A percentile compares a stretch with the other conserved stretches of the same genome.
Evolutionary conservation across 768 basidiomycete genomes (phyloP).

Genomic region (Pholiota conissans): DNA sequence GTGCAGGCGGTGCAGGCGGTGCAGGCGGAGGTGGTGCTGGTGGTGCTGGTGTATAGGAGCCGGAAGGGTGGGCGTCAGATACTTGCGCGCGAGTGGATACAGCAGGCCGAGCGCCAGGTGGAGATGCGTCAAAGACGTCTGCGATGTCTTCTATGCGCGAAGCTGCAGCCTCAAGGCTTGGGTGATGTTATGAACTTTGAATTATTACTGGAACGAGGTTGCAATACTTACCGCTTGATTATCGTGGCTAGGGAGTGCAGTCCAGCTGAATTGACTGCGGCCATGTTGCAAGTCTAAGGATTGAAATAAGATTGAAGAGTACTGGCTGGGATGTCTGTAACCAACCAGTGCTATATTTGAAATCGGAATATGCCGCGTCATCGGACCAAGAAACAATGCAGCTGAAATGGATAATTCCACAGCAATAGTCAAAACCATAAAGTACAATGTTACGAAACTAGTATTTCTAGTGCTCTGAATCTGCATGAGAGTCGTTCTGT

Average conservation of each 20-base stretch:
- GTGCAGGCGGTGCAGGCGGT: conserved; percentile 4
- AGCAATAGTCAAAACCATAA: neutral
- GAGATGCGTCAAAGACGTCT: conserved; percentile 34
- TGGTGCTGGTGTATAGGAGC: conserved; percentile 11
- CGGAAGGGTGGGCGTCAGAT: conserved; percentile 2
- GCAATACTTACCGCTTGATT: conserved; percentile 66
- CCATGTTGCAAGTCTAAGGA: conserved; percentile 4
- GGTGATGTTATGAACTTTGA: conserved; percentile 23
- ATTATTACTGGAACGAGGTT: neutral
- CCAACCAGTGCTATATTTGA: conserved; percentile 7
- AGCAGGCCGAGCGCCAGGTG: conserved; percentile 1
- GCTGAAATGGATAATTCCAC: too few species aligned
- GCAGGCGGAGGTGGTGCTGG: conserved; percentile 4
- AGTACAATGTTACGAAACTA: too few species aligned
- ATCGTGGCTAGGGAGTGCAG: conserved; percentile 78
- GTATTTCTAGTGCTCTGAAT: conserved; percentile 1
- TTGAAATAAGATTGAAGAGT: neutral
- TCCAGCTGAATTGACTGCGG: conserved; percentile 36
- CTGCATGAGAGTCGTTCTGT: conserved; percentile 3
- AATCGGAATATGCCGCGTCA: conserved; percentile 22
- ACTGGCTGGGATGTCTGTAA: neutral
- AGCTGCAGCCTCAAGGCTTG: conserved; percentile 89
- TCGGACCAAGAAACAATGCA: too few species aligned
- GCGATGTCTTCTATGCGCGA: conserved; percentile 92
- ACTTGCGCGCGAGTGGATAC: neutral